Evolutionary conservation across 1,284 basidiomycete genomes (phyloP).

Genomic region (Sporisorium exsertum): DNA sequence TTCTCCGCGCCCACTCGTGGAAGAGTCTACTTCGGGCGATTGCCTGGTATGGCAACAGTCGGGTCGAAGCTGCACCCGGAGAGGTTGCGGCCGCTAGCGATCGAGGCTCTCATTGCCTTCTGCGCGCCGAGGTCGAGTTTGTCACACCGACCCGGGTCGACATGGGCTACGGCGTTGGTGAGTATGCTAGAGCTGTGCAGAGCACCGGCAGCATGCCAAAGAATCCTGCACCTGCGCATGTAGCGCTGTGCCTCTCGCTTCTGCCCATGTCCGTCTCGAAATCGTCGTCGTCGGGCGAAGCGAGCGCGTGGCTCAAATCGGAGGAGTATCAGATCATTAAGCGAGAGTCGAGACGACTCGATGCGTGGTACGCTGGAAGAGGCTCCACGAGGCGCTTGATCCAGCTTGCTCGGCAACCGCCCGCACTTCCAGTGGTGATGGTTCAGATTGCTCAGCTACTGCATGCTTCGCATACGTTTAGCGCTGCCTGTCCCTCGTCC

Average conservation of each 20-base stretch:
- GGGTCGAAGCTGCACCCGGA: conserved; percentile 49
- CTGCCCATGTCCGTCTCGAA: conserved; percentile 15
- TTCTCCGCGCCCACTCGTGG: conserved; percentile 56
- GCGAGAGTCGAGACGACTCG: conserved; percentile 45
- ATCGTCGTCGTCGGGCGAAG: conserved; percentile 15
- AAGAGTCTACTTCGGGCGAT: conserved; percentile 55
- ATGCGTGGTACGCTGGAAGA: conserved; percentile 47
- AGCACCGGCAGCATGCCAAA: conserved; percentile 27
- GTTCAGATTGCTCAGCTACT: conserved; percentile 55
- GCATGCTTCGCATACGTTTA: conserved; percentile 52
- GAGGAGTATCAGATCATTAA: conserved; percentile 35
- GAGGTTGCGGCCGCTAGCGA: conserved; percentile 44
- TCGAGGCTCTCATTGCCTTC: conserved; percentile 11
- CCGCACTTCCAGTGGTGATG: conserved; percentile 38
- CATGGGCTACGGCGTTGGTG: conserved; percentile 25
- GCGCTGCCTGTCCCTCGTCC: conserved; percentile 54
- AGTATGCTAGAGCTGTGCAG: conserved; percentile 27
- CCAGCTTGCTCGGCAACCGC: conserved; percentile 46
- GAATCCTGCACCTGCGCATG: conserved; percentile 45
- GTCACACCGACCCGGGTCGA: conserved; percentile 51
- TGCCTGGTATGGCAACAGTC: conserved; percentile 61
- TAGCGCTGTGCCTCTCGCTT: conserved; percentile 51
- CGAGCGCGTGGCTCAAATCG: conserved; percentile 32
- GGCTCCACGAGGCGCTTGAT: conserved; percentile 52
- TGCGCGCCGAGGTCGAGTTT: conserved; percentile 56